A percentile compares a stretch with the other conserved stretches of the same genome.
phyloP scores from a whole-genome alignment of 805 yeast species.

The Candida ovalis region DNA sequence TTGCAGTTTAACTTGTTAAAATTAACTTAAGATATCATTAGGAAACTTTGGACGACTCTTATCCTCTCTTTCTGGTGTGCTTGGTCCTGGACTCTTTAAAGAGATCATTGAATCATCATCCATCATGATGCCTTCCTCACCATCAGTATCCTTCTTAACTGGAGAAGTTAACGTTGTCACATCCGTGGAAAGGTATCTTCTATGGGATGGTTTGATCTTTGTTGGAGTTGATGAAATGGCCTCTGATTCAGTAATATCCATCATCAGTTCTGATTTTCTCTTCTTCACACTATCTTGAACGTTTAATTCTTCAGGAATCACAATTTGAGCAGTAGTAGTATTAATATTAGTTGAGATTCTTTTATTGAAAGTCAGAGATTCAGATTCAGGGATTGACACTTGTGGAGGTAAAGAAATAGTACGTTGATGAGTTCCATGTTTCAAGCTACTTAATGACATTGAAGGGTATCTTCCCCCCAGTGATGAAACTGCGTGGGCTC shows the following conservation, averaged over 20 bases:
- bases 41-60: slow-evolving; percentile 10
- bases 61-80: neutral
- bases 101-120: slow-evolving; percentile 5
- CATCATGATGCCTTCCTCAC: neutral
- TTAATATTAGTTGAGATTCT: slow-evolving; percentile 32
- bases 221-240: neutral
- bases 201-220: neutral
- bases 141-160: neutral
- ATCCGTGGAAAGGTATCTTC: slow-evolving; percentile 1
- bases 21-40: slow-evolving; percentile 12
- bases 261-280: slow-evolving; percentile 4
- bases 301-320: slow-evolving; percentile 14
- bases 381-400: slow-evolving; percentile 31
- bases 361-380: slow-evolving; percentile 25
- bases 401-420: slow-evolving; percentile 39
- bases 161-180: slow-evolving; percentile 1
- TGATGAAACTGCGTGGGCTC: slow-evolving; percentile 67
- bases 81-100: slow-evolving; percentile 6
- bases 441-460: slow-evolving; percentile 16
- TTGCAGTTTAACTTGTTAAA: neutral
- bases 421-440: slow-evolving; percentile 34
- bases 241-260: neutral
- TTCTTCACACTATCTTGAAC: slow-evolving; percentile 12
- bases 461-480: slow-evolving; percentile 29
- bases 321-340: slow-evolving; percentile 22